Base-by-base conservation (phyloP, 140 eudicot species). In the Cichorium intybus region DNA sequence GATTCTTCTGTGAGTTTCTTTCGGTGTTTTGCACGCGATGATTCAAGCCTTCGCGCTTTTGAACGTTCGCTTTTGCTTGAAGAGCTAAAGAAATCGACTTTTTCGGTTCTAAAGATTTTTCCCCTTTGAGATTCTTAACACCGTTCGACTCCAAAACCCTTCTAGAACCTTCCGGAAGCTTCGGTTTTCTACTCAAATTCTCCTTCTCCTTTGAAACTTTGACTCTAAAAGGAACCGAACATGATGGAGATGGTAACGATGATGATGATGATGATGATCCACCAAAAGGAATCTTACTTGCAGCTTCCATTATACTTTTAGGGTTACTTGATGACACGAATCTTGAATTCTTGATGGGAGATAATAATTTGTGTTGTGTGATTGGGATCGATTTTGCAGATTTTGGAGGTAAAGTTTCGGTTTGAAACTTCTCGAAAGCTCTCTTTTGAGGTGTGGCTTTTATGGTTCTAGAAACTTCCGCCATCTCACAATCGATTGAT, bases 21-120 rank as follows among this genome's bases (percentile, higher is more conserved):
- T 70, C 79, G 24, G 69, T 17, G 43, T 52, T 72, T 62, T 77
- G 79, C 17, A 68, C n/a, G 59, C 73, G 75, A n/a, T 67, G 73
- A 49, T 69, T 68, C 75, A 88, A 21, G 15, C 95, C 90, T 80
- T 80, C 96, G 31, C 99, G 79, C 76, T 81, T 92, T 74, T 84
- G 95, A 70, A 92, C 99, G 65, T 92, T 92, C 31, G 77, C 96
- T 72, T 92, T 92, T 14, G 99, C 99, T 66, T 88, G 96, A 47
- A 92, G 71, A n/a, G 99, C 99, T 68, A 92, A 95, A 9, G 99
- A 92, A 21, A 92, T 65, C 22, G 96, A 88, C 70, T 83, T 92
- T 68, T 84, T 81, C 17, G 64, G 65, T 23, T 73, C 76, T 48
- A 31, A 58, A 31, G 88, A 70, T 71, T 61, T 71, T 20, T 85